phyloP scores from a whole-genome alignment of 2,329 filamentous ascomycete genomes.

The Aspergillus clavatus region DNA sequence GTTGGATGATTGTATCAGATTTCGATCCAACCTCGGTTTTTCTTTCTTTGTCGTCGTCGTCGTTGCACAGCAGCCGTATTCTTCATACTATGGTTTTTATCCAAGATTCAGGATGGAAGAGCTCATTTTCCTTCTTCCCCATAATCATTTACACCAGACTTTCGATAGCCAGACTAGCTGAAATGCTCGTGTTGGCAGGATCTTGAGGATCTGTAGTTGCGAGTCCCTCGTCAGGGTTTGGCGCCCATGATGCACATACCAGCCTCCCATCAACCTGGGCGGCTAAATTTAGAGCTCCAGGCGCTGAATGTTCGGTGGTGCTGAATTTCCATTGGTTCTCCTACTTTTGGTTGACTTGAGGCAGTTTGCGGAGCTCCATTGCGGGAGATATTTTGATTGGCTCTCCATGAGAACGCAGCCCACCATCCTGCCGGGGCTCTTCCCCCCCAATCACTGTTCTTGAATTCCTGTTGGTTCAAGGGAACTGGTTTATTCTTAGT shows the following conservation, averaged over 20 bases:
- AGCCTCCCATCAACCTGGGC: slow-evolving; percentile 22
- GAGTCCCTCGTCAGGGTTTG: slow-evolving; percentile 31
- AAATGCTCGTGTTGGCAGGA: slow-evolving; percentile 14
- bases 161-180: slow-evolving; percentile 1
- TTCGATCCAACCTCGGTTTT: no score
- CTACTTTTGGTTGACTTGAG: slow-evolving; percentile 12
- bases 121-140: background rate
- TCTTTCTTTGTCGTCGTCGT: no score
- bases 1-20: no score
- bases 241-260: slow-evolving; percentile 29
- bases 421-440: slow-evolving; percentile 3
- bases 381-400: slow-evolving; percentile 10
- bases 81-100: no score
- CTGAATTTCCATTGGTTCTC: slow-evolving; percentile 17
- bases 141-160: slow-evolving; percentile 1
- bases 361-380: slow-evolving; percentile 5
- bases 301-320: slow-evolving; percentile 13
- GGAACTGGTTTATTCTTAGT: slow-evolving; percentile 8
- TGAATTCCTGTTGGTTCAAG: slow-evolving; percentile 14
- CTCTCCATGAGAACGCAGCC: slow-evolving; percentile 14
- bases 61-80: no score
- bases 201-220: slow-evolving; percentile 26
- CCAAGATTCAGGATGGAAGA: background rate
- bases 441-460: slow-evolving; percentile 16
- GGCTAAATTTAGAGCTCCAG: slow-evolving; percentile 38